Evolutionary conservation across 2,329 filamentous ascomycete species (phyloP).

Genomic region (Aspergillus brunneoviolaceus): DNA sequence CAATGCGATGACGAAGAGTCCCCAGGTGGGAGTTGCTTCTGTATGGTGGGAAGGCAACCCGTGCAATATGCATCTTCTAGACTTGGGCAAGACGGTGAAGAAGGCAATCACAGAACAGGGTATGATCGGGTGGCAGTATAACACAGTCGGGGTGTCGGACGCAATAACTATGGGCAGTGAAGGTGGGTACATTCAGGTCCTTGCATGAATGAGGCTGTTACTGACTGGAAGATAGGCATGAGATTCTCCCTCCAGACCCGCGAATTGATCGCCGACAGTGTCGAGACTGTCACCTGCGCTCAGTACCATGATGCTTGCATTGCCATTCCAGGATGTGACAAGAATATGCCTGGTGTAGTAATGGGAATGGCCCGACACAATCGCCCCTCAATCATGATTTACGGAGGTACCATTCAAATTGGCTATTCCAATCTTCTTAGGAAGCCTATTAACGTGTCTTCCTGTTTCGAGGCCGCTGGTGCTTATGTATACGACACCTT

Average conservation of each 20-base stretch:
- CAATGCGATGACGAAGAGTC: conserved; percentile 82
- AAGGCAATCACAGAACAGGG: conserved; percentile 73
- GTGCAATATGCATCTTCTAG: conserved; percentile 78
- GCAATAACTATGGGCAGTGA: conserved; percentile 95
- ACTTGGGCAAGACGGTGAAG: conserved; percentile 86
- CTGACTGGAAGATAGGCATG: conserved; percentile 65
- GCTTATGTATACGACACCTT: conserved; percentile 77
- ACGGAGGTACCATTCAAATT: conserved; percentile 85
- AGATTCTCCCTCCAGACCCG: conserved; percentile 86
- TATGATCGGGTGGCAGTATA: conserved; percentile 94
- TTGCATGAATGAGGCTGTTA: neutral
- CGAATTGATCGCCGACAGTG: conserved; percentile 90
- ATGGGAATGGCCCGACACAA: conserved; percentile 93
- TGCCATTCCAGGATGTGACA: conserved; percentile 90
- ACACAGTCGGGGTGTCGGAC: conserved; percentile 85
- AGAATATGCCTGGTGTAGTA: conserved; percentile 93
- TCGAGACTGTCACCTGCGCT: conserved; percentile 88
- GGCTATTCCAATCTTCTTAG: conserved; percentile 77
- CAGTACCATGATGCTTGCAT: conserved; percentile 94
- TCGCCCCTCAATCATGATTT: conserved; percentile 90
- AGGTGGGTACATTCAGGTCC: conserved; percentile 52
- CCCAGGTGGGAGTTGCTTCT: conserved; percentile 85
- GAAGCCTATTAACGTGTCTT: conserved; percentile 81
- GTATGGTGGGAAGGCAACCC: conserved; percentile 99
- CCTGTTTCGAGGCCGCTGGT: conserved; percentile 83